These are phyloP conservation scores for Xylaria digitata DNA, from an alignment of 2,329 filamentous ascomycete genomes.

Conservation along the genomic window DNA sequence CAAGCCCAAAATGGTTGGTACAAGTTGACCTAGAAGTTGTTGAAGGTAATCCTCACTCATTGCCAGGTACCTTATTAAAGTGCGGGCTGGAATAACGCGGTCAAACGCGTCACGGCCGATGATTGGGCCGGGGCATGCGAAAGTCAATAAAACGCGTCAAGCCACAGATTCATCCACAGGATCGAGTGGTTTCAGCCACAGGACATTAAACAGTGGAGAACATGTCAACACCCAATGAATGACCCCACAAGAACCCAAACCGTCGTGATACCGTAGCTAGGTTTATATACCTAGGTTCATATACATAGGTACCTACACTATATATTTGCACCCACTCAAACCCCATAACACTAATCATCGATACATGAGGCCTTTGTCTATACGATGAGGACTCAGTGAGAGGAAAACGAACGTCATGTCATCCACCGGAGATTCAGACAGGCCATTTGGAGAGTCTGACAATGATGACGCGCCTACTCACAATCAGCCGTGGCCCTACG, in stretches of 20 bases:
- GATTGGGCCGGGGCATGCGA: constrained; percentile 1
- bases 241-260: neutral
- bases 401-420: constrained; percentile 12
- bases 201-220: neutral
- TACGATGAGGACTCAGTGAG: neutral
- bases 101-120: constrained; percentile 32
- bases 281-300: no score
- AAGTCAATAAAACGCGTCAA: constrained; percentile 43
- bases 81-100: constrained; percentile 28
- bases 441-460: constrained; percentile 1
- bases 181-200: constrained; percentile 6
- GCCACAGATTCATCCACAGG: constrained; percentile 29
- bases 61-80: constrained; percentile 4
- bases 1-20: neutral
- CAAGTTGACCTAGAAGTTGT: constrained; percentile 7
- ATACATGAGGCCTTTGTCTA: neutral
- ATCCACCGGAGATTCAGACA: neutral
- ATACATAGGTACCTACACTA: no score
- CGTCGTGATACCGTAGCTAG: no score
- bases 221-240: neutral
- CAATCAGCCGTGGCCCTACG: constrained; percentile 44
- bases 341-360: neutral
- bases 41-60: neutral
- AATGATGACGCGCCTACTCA: constrained; percentile 21
- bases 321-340: neutral